Conservation (phyloP, 306 rosid species). For the Pueraria montana region DNA sequence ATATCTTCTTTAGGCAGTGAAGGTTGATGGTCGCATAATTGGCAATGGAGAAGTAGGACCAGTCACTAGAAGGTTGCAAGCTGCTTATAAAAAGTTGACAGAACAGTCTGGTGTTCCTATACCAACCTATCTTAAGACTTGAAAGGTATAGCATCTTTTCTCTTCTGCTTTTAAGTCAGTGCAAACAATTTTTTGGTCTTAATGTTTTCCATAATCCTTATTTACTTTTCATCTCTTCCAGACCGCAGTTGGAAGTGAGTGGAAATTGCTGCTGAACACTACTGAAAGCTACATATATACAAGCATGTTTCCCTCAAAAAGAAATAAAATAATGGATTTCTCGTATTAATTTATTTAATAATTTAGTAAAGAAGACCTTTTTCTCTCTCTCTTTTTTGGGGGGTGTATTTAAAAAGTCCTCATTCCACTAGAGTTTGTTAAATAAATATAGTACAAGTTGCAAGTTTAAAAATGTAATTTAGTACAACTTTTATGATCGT, state of each 20-base stretch:
- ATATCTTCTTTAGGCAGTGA: conserved; percentile 69
- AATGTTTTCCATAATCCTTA: conserved; percentile 15
- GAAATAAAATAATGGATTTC: neutral
- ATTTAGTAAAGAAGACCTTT: neutral
- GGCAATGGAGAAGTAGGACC: conserved; percentile 87
- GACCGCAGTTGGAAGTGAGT: conserved; percentile 24
- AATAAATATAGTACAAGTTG: no score
- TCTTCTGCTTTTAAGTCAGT: conserved; percentile 41
- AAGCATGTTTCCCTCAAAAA: neutral
- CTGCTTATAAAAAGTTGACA: conserved; percentile 75
- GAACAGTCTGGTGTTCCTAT: conserved; percentile 72
- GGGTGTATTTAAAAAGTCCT: neutral
- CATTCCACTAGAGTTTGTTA: neutral
- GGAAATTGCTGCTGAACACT: conserved; percentile 33
- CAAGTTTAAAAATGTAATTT: no score
- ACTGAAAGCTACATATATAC: neutral
- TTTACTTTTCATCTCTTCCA: conserved; percentile 12
- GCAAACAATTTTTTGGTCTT: conserved; percentile 27
- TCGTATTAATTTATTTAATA: neutral
- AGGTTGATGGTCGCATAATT: conserved; percentile 88
- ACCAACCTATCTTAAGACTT: conserved; percentile 50
- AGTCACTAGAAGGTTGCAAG: conserved; percentile 74
- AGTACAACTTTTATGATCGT: no score
- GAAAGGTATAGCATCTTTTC: conserved; percentile 42
- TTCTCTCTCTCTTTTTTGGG: neutral